Percentiles rank a stretch among this genome's conserved stretches.
Conservation (phyloP, 208 protist species). For the Acanthamoeba divionensis region DNA sequence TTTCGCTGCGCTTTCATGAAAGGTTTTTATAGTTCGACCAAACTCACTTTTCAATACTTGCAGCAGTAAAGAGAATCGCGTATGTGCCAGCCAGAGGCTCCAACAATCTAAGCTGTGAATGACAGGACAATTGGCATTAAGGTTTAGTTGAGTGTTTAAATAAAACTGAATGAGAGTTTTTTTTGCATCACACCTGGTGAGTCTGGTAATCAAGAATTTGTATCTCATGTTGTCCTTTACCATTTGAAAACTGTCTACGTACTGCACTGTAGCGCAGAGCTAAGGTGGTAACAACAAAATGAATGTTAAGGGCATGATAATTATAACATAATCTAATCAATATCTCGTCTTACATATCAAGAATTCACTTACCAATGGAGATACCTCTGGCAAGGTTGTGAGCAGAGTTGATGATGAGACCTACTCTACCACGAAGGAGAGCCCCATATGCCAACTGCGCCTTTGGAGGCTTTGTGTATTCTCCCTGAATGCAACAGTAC, state of each 20-base stretch:
- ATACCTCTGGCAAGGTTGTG: neutral
- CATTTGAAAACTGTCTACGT: conserved; percentile 58
- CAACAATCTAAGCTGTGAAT: neutral
- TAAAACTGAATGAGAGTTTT: too few species aligned
- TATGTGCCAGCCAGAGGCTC: neutral
- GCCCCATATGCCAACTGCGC: conserved; percentile 53
- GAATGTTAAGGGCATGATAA: neutral
- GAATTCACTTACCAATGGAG: neutral
- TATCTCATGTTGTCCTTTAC: neutral
- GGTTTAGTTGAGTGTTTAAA: too few species aligned
- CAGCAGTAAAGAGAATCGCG: neutral
- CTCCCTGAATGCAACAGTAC: conserved; percentile 1
- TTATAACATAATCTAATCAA: neutral
- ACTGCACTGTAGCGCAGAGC: conserved; percentile 67
- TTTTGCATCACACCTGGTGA: conserved; percentile 21
- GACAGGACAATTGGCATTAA: neutral
- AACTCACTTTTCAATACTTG: neutral
- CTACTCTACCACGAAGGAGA: conserved; percentile 7
- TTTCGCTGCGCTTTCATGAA: neutral
- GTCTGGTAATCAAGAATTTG: conserved; percentile 59
- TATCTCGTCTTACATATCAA: neutral
- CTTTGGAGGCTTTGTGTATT: conserved; percentile 35
- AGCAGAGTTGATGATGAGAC: neutral
- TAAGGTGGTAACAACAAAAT: neutral
- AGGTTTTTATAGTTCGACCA: neutral